Conservation (phyloP, 106 monocot species). For the Acorus gramineus region DNA sequence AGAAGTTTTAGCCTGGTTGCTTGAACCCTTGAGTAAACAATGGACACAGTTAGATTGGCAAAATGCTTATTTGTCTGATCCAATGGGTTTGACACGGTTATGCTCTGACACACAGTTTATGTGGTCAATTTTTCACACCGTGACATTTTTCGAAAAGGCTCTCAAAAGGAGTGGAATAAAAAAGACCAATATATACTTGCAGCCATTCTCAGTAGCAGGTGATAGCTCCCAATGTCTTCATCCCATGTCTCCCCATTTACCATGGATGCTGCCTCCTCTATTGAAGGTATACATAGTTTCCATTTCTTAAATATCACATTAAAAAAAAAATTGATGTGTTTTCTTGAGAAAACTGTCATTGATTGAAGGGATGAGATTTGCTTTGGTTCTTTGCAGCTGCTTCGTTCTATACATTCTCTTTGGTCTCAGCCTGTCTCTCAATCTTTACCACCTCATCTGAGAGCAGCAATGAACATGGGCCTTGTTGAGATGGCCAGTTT, state of each 20-base stretch:
- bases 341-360: too few relatives aligned
- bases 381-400: slow-evolving; percentile 46
- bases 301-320: too few relatives aligned
- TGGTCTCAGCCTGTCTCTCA: slow-evolving; percentile 69
- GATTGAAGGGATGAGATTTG: not conserved
- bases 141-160: slow-evolving; percentile 92
- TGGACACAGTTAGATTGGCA: slow-evolving; percentile 95
- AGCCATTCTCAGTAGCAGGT: slow-evolving; percentile 13
- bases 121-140: slow-evolving; percentile 90
- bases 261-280: slow-evolving; percentile 95
- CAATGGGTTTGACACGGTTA: slow-evolving; percentile 45
- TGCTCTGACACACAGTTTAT: slow-evolving; percentile 65
- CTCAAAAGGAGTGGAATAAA: slow-evolving; percentile 87
- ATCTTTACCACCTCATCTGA: slow-evolving; percentile 50
- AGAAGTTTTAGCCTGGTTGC: slow-evolving; percentile 86
- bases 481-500: slow-evolving; percentile 66
- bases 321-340: too few relatives aligned
- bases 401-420: slow-evolving; percentile 68
- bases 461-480: slow-evolving; percentile 72
- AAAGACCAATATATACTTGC: slow-evolving; percentile 33
- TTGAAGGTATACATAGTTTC: slow-evolving; percentile 41
- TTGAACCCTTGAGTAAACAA: slow-evolving; percentile 78
- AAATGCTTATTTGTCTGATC: slow-evolving; percentile 68
- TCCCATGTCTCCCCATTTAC: slow-evolving; percentile 83
- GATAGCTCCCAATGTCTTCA: slow-evolving; percentile 32